Evolutionary conservation across 352 stramenopile genomes (phyloP), one percentile per base, ranked within the genome.

Genomic region (Phytopythium helicoides): DNA sequence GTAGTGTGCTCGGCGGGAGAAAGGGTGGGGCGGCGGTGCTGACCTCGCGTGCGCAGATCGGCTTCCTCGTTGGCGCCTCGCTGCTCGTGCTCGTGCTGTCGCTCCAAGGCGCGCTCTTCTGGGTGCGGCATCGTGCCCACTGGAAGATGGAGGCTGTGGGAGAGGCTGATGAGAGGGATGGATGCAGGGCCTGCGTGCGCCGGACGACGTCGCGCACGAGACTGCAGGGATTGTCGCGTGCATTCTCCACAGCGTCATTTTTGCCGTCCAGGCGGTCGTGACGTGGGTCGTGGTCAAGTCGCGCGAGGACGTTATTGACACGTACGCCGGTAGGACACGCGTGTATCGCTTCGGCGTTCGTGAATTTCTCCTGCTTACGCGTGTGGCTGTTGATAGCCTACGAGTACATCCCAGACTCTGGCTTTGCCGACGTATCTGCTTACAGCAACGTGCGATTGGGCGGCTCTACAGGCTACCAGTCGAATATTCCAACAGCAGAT

Each of bases 291-390:
- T 93, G 21, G 64, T 87, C 23, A 78, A 87, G 56, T 84, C 73
- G 10, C 90, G 89, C 60, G 80, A 93, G 63, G 82, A 89, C 57
- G 78, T 90, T 15, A 93, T 93, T 36, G 82, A 93, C 47, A 93
- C 82, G 0, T 93, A 91, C 41, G 82, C 82, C 40, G 82, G 82
- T 92, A 52, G 28, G 28, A 5, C 9, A 9, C 9, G 28, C 9
- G 28, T 9, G 5, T 33, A 10, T 10, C 28, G 5, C 28, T 33
- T 33, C 9, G 28, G 28, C 28, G 5, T 33, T 33, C 5, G 9
- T n/a, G n/a, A n/a, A n/a, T n/a, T 33, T 33, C 28, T 33, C 5
- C 28, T 5, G 11, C 15, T 34, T 1, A 26, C 18, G 28, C 18
- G 39, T 5, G 15, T 36, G 33, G 0, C 12, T 40, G 36, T 42